Conservation (phyloP, 2,329 filamentous ascomycete species). For the Apiospora malaysiana region DNA sequence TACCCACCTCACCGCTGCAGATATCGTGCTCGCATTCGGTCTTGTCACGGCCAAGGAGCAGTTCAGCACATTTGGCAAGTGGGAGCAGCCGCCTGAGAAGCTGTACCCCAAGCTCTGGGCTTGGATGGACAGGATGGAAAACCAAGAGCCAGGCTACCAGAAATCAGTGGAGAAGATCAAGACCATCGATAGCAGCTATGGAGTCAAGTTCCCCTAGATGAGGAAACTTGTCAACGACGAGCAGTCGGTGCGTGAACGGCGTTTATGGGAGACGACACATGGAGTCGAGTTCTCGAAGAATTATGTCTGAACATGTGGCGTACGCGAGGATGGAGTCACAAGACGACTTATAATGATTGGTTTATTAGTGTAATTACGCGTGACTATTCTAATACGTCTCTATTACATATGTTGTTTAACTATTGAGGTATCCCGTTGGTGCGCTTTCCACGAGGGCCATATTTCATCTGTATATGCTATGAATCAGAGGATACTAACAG, state of each 20-base stretch:
- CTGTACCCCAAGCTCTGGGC: conserved; percentile 52
- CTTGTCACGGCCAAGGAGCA: conserved; percentile 51
- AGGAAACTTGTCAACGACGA: no score
- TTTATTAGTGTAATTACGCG: background rate
- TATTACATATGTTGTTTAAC: no score
- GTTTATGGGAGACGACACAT: background rate
- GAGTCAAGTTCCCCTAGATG: conserved; percentile 34
- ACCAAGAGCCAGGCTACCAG: conserved; percentile 52
- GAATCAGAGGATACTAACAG: background rate
- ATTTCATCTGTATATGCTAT: no score
- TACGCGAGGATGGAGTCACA: background rate
- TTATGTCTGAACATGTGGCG: background rate
- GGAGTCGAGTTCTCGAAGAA: background rate
- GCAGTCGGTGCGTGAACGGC: background rate
- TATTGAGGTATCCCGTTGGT: no score
- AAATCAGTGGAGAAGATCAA: conserved; percentile 55
- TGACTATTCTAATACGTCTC: no score
- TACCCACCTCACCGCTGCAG: conserved; percentile 54
- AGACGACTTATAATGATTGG: background rate
- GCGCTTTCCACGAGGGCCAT: no score
- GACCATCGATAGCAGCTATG: conserved; percentile 51
- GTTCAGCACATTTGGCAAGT: conserved; percentile 49
- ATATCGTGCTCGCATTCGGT: conserved; percentile 60
- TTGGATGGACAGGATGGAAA: conserved; percentile 53
- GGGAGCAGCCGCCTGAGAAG: conserved; percentile 45